Evolutionary conservation across 1,284 basidiomycete genomes (phyloP), one percentile per base, ranked within the genome.

Genomic region (Ustilago trichophora): DNA sequence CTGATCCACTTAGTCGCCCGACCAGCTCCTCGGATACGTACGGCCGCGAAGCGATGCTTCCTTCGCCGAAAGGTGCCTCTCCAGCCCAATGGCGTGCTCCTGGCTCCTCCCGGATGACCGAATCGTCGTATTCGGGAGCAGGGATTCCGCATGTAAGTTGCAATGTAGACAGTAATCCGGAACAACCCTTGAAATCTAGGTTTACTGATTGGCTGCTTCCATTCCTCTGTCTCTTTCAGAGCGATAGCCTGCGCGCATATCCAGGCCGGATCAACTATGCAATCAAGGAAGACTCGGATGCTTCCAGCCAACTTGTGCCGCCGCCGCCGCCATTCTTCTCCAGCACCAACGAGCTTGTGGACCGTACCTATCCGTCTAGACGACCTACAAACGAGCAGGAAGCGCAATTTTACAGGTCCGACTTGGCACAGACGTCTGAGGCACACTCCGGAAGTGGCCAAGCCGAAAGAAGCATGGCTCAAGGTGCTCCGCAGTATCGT

Each of bases 251-350:
- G 11, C 60, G 48, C 16, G 4, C 29, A 6, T 13, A 32, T 12
- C 31, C 44, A 22, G 13, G 24, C 32, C 50, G 48, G 10, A 27
- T 33, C 25, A 46, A 27, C 22, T 40, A 22, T n/a, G 2, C 35
- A 10, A 10, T 44, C 10, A 57, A 57, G 19, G 34, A 36, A 6
- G 60, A 64, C 15, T 34, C 38, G 1, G 44, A 37, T n/a, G 22
- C 37, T n/a, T n/a, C n/a, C n/a, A n/a, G n/a, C n/a, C n/a, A n/a
- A 10, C 19, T 31, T 13, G 37, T 9, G 6, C 32, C 25, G 12
- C 22, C 27, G 19, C n/a, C 33, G 13, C 29, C 32, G 4, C 19
- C 38, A 2, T 33, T 47, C 44, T 46, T 27, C 24, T 13, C 37
- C 3, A 47, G 21, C 38, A 16, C 22, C n/a, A 18, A 27, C 12